Percentiles rank a stretch among this genome's conserved stretches.
These are phyloP conservation scores for Acanthamoeba triangularis DNA, from an alignment of 208 protist genomes.

Conservation along the genomic window DNA sequence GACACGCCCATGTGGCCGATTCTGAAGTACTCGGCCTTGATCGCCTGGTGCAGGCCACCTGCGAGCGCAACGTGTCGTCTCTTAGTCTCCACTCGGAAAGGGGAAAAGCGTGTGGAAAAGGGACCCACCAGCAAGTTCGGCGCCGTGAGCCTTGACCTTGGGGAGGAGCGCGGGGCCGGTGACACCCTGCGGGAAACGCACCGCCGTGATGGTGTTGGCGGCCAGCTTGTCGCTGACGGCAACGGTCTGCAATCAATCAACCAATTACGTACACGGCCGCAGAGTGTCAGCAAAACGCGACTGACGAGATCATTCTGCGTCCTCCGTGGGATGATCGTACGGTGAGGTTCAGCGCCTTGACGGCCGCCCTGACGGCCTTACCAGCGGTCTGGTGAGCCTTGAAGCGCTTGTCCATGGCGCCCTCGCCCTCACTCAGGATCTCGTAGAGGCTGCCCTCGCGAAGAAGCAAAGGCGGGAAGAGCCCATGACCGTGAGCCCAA, in stretches of 20 bases:
- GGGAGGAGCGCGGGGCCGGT: conserved; percentile 1
- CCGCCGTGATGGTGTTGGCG: conserved; percentile 77
- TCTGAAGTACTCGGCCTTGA: conserved; percentile 81
- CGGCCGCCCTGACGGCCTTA: conserved; percentile 9
- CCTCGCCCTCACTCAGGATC: conserved; percentile 43
- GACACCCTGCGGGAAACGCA: conserved; percentile 76
- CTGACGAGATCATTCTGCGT: no score
- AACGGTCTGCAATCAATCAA: neutral
- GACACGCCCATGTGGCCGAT: conserved; percentile 73
- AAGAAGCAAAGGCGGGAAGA: no score
- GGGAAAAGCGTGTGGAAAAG: neutral
- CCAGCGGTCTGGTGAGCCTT: conserved; percentile 44
- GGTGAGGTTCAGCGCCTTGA: conserved; percentile 22
- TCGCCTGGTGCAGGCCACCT: conserved; percentile 71
- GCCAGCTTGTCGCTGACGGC: neutral
- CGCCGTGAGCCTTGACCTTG: conserved; percentile 8
- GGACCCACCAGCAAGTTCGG: neutral
- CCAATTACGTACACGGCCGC: neutral
- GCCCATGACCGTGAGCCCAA: no score
- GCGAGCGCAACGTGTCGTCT: neutral
- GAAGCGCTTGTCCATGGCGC: conserved; percentile 68
- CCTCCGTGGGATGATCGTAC: no score
- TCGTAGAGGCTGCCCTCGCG: neutral
- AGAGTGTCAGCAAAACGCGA: no score
- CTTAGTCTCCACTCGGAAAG: neutral